A percentile compares a stretch with the other conserved stretches of the same genome.
Conservation (phyloP, 2,329 filamentous ascomycete genomes). For the Alternaria arborescens region DNA sequence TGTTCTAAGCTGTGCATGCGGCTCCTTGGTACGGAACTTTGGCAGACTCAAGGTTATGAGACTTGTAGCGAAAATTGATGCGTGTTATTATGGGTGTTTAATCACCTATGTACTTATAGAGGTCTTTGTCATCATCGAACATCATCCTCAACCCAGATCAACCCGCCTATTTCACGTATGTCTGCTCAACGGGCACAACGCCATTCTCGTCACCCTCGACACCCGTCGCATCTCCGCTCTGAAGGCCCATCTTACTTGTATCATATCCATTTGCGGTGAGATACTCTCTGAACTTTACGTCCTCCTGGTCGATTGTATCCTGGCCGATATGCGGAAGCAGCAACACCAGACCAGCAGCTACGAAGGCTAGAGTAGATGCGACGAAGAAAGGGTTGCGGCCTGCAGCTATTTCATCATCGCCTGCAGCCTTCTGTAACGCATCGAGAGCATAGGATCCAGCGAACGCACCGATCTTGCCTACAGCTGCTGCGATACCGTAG, state of each 20-base stretch:
- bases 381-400: conserved; percentile 93
- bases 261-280: conserved; percentile 80
- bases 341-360: conserved; percentile 71
- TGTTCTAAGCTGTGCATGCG: neutral
- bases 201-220: conserved; percentile 25
- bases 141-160: neutral
- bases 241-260: conserved; percentile 63
- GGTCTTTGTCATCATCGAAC: neutral
- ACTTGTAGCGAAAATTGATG: neutral
- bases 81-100: neutral
- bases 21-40: neutral
- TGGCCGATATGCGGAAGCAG: conserved; percentile 79
- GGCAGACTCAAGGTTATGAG: neutral
- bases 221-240: conserved; percentile 8
- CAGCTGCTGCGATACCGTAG: conserved; percentile 74
- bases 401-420: conserved; percentile 53
- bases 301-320: conserved; percentile 84
- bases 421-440: conserved; percentile 59
- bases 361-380: conserved; percentile 77
- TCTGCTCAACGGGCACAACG: conserved; percentile 17
- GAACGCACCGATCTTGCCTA: conserved; percentile 83
- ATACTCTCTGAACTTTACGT: conserved; percentile 77
- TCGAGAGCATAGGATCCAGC: conserved; percentile 85
- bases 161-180: conserved; percentile 3
- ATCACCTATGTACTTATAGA: neutral